phyloP scores from a whole-genome alignment of 2,329 filamentous ascomycete species.

The Chrysoporthe puriensis region DNA sequence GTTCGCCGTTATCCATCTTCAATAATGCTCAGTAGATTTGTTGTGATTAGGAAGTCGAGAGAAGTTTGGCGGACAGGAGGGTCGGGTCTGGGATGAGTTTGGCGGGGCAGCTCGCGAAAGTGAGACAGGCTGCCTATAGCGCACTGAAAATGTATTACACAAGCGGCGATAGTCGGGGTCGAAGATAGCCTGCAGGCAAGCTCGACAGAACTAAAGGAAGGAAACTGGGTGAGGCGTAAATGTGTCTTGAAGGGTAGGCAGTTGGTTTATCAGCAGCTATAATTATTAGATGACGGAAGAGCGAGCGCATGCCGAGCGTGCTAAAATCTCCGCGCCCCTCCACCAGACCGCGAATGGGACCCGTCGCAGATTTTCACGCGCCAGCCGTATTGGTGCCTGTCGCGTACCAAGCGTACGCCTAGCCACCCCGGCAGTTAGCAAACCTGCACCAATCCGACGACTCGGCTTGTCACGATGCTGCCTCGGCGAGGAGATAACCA shows the following conservation, averaged over 20 bases:
- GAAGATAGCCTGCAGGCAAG: neutral
- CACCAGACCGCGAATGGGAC: neutral
- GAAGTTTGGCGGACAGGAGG: constrained; percentile 5
- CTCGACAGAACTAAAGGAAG: neutral
- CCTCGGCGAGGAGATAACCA: neutral
- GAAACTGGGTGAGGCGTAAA: neutral
- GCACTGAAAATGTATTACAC: neutral
- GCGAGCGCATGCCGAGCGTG: neutral
- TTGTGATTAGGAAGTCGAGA: neutral
- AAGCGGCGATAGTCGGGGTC: neutral
- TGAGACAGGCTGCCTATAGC: neutral
- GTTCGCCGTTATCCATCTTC: constrained; percentile 34
- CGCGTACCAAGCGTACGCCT: neutral
- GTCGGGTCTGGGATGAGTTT: constrained; percentile 21
- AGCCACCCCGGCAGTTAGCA: neutral
- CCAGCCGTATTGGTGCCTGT: constrained; percentile 7
- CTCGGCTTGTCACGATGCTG: neutral
- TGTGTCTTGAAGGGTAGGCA: neutral
- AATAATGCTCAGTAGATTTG: neutral
- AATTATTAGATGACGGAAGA: constrained; percentile 3
- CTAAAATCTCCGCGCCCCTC: neutral
- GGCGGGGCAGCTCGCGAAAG: constrained; percentile 18
- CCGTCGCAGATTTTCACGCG: constrained; percentile 17
- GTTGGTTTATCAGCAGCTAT: constrained; percentile 8
- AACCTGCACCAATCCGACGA: neutral